phyloP scores from a whole-genome alignment of 2,329 filamentous ascomycete species.

The Fusarium nygamai region DNA sequence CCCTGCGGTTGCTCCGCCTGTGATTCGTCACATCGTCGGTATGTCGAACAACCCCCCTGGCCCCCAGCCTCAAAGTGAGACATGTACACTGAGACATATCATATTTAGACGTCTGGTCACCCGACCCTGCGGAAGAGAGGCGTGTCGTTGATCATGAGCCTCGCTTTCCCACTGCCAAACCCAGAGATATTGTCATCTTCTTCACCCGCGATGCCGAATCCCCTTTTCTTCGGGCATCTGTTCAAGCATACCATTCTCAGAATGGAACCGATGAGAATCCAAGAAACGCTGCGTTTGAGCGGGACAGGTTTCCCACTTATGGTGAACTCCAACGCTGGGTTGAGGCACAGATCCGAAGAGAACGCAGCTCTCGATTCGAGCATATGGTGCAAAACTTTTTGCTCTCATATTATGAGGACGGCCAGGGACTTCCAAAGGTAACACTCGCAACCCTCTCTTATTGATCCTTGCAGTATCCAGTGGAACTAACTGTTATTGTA shows the following conservation, averaged over 20 bases:
- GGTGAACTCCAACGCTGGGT: conserved; percentile 50
- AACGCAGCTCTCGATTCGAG: conserved; percentile 47
- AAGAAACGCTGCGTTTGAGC: conserved; percentile 50
- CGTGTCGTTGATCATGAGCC: conserved; percentile 47
- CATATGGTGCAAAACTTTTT: conserved; percentile 51
- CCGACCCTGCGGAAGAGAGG: conserved; percentile 48
- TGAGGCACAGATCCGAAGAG: conserved; percentile 50
- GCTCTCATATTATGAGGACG: conserved; percentile 49
- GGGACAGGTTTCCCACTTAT: conserved; percentile 51
- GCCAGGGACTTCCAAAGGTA: conserved; percentile 53
- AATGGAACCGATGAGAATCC: conserved; percentile 46
- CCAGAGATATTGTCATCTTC: conserved; percentile 50
- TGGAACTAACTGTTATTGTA: conserved; percentile 41
- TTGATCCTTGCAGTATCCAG: background rate
- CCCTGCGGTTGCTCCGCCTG: conserved; percentile 50
- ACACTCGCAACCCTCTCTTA: conserved; percentile 27
- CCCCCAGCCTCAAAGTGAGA: conserved; percentile 33
- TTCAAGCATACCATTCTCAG: conserved; percentile 51
- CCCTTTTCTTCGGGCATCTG: conserved; percentile 51
- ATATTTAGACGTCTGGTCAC: conserved; percentile 51
- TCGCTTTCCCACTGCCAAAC: conserved; percentile 51
- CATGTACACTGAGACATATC: conserved; percentile 41
- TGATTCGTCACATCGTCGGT: conserved; percentile 52
- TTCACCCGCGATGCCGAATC: conserved; percentile 50
- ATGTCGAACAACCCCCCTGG: conserved; percentile 40